Conservation (phyloP, 495 filamentous ascomycete genomes). For the Tuber brumale region DNA sequence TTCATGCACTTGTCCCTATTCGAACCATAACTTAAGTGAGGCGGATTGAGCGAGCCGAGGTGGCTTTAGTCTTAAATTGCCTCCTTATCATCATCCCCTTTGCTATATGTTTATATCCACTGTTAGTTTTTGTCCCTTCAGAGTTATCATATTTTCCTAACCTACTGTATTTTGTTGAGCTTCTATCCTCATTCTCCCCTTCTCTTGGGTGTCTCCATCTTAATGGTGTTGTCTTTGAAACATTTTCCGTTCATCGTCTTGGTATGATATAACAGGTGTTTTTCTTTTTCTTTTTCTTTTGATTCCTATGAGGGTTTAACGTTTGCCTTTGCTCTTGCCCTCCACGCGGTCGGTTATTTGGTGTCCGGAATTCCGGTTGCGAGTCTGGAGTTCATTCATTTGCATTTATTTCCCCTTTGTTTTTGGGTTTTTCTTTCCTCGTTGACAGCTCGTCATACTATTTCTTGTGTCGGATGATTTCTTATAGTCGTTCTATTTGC, state of each 20-base stretch:
- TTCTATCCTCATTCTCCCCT: not conserved
- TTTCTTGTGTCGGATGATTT: slow-evolving; percentile 9
- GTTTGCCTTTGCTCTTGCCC: not conserved
- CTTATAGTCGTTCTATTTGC: not conserved
- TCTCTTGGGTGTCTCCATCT: not conserved
- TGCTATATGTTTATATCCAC: not conserved
- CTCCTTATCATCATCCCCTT: not conserved
- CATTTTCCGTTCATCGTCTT: not conserved
- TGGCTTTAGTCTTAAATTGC: not conserved
- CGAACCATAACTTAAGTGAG: not conserved
- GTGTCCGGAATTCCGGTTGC: slow-evolving; percentile 8
- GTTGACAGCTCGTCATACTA: not conserved
- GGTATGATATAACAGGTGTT: slow-evolving; percentile 4
- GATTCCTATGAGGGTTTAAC: not conserved
- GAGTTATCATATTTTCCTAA: not conserved
- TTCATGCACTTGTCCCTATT: not conserved
- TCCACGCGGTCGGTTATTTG: not conserved
- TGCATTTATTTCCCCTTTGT: slow-evolving; percentile 7
- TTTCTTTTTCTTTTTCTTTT: not conserved
- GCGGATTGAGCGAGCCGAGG: not conserved
- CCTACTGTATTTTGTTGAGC: slow-evolving; percentile 3
- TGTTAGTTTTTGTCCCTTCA: not conserved
- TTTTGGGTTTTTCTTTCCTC: slow-evolving; percentile 7
- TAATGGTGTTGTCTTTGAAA: slow-evolving; percentile 1
- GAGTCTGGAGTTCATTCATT: slow-evolving; percentile 1